Evolutionary conservation across 2,329 filamentous ascomycete species (phyloP), one percentile per base, ranked within the genome.

Genomic region (Colletotrichum spaethianum): DNA sequence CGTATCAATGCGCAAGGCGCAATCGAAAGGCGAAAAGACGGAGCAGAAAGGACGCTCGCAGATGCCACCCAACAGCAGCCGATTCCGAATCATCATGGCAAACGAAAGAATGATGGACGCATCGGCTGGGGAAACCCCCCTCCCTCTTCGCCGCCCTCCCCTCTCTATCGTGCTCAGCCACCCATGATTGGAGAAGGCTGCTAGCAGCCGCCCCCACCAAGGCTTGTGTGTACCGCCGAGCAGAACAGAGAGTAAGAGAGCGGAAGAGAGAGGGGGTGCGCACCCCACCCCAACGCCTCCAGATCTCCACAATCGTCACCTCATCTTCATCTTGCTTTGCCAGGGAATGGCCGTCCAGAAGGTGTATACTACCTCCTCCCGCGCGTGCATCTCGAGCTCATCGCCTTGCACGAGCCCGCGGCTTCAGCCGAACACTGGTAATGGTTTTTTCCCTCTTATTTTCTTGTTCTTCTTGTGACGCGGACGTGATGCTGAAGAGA

Each of bases 271-370:
- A 23, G 28, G 46, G 46, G n/a, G 60, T 18, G n/a, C 33, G 40
- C 55, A 70, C 68, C 68, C 68, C 68, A 56, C 63, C 63, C 26
- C 52, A n/a, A 68, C 57, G 69, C 64, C 69, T 68, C 69, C 50
- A 72, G 57, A 72, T 72, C 64, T 67, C 64, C 63, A 59, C 64
- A 68, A 63, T 72, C 64, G 69, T 72, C 69, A 68, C 69, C 69
- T 72, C 69, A 59, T 72, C 69, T 72, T 72, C 69, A 68, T 72
- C 57, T 68, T 61, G 68, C 68, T 67, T 71, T 67, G 68, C 68
- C 63, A 67, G 69, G 64, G 28, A 44, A 63, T 23, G 67, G 64
- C 64, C 57, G 33, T 50, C 44, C 36, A 63, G 56, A 46, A 20
- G 9, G 57, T 40, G 56, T 42, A 62, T 23, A 48, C 53, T 67